phyloP scores from a whole-genome alignment of 345 rosid species.

The Leavenworthia alabamica region DNA sequence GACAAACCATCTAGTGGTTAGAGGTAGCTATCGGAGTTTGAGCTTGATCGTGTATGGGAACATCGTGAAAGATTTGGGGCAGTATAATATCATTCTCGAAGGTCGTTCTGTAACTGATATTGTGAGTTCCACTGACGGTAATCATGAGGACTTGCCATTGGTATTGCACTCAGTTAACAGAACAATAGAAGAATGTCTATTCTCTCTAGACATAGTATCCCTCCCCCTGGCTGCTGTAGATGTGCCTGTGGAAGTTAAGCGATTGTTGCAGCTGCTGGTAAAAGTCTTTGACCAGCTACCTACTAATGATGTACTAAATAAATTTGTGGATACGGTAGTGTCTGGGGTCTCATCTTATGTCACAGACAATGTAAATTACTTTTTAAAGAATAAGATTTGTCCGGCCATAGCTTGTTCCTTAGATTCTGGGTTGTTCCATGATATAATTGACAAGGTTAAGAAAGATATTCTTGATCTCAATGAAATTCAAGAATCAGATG shows the following conservation, averaged over 20 bases:
- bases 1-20: conserved; percentile 87
- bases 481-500: conserved; percentile 39
- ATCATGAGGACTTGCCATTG: conserved; percentile 87
- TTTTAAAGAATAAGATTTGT: conserved; percentile 38
- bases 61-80: conserved; percentile 96
- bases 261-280: conserved; percentile 53
- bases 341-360: conserved; percentile 54
- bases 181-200: conserved; percentile 59
- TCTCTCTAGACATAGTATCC: conserved; percentile 59
- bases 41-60: conserved; percentile 90
- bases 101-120: conserved; percentile 82
- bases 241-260: conserved; percentile 62
- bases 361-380: conserved; percentile 35
- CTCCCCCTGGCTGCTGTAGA: conserved; percentile 48
- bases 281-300: conserved; percentile 52
- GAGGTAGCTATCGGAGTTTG: conserved; percentile 95
- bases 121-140: conserved; percentile 81
- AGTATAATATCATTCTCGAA: conserved; percentile 87
- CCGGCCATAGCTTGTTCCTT: conserved; percentile 33
- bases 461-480: conserved; percentile 50
- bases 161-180: conserved; percentile 60
- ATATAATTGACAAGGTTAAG: conserved; percentile 42
- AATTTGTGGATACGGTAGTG: conserved; percentile 46
- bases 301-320: conserved; percentile 42
- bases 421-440: conserved; percentile 39